Conservation (phyloP, 352 stramenopile species). For the Pythium graminicola region DNA sequence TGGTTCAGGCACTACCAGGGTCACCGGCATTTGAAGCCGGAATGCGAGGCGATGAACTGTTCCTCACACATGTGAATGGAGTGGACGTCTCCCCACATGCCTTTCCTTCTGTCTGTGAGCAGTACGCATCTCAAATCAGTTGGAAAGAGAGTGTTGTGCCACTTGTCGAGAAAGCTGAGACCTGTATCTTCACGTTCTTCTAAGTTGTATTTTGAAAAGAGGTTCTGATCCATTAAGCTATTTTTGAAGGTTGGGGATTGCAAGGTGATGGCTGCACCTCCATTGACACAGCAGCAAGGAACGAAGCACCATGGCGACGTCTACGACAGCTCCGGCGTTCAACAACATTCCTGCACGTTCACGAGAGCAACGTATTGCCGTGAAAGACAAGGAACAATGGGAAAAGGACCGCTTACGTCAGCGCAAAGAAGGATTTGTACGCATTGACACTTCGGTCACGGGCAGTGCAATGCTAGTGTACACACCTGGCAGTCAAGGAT, state of each 20-base stretch:
- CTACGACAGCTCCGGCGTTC: constrained; percentile 24
- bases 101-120: constrained; percentile 45
- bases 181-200: constrained; percentile 78
- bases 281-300: constrained; percentile 1
- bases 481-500: constrained; percentile 53
- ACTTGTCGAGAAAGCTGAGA: constrained; percentile 66
- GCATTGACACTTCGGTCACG: constrained; percentile 60
- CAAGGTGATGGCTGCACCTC: too few species aligned
- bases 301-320: neutral
- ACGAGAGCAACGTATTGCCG: constrained; percentile 57
- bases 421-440: constrained; percentile 61
- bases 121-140: constrained; percentile 29
- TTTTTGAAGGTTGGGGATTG: constrained; percentile 6
- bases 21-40: constrained; percentile 64
- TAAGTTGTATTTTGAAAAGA: constrained; percentile 19
- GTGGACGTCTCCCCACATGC: constrained; percentile 68
- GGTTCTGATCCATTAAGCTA: constrained; percentile 1
- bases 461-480: constrained; percentile 69
- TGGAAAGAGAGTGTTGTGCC: constrained; percentile 74
- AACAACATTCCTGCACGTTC: constrained; percentile 76
- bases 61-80: constrained; percentile 75
- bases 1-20: constrained; percentile 57
- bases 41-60: constrained; percentile 68
- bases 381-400: constrained; percentile 70
- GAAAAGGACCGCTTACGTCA: constrained; percentile 65